Base-by-base conservation (phyloP, 1,284 basidiomycete species). In the Gymnopus androsaceus region DNA sequence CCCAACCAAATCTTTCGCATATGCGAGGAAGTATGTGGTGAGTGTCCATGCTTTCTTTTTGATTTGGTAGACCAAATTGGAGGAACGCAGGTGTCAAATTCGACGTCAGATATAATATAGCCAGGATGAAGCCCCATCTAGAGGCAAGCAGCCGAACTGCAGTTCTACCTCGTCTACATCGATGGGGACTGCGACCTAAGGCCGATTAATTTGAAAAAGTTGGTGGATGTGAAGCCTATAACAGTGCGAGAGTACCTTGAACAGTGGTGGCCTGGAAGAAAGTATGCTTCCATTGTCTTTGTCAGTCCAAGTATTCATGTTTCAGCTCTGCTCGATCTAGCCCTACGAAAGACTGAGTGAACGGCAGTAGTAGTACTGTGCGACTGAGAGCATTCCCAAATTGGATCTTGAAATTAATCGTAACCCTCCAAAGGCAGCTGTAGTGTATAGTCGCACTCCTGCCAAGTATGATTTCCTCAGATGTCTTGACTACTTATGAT, bases 251-350 rank as follows among this genome's bases (percentile, higher is more conserved):
- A 56, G 33, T 56, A 21, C 31, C 23, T 56, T n/a, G 30, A 38
- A 19, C 19, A 38, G 30, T 56, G 54, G 54, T 56, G 54, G 54
- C 23, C n/a, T n/a, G n/a, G n/a, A n/a, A n/a, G n/a, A n/a, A n/a
- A n/a, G n/a, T n/a, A n/a, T n/a, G n/a, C n/a, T n/a, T n/a, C n/a
- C n/a, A n/a, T n/a, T n/a, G n/a, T n/a, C n/a, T n/a, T n/a, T n/a
- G n/a, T n/a, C n/a, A n/a, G n/a, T n/a, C n/a, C n/a, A n/a, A n/a
- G n/a, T n/a, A n/a, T n/a, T n/a, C n/a, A n/a, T n/a, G n/a, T n/a
- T n/a, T n/a, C n/a, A n/a, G n/a, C n/a, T n/a, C n/a, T n/a, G n/a
- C n/a, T n/a, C n/a, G n/a, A n/a, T n/a, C n/a, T n/a, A n/a, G n/a
- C n/a, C n/a, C n/a, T n/a, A n/a, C n/a, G n/a, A n/a, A n/a, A n/a